phyloP scores from a whole-genome alignment of 306 rosid genomes.

The Leucaena leucocephala region DNA sequence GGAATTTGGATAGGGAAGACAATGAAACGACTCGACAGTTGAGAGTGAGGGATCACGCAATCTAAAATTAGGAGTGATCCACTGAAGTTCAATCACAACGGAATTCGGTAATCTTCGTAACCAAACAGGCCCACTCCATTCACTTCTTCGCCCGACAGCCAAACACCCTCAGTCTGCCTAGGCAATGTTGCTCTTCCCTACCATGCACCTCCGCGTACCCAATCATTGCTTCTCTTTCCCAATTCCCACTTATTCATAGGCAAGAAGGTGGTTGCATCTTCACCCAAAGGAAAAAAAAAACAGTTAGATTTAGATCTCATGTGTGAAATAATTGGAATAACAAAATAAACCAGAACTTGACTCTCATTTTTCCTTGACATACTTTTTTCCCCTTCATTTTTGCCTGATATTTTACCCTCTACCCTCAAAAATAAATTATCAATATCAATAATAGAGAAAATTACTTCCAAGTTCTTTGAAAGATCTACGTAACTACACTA shows the following conservation, averaged over 20 bases:
- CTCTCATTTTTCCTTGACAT: too few species aligned
- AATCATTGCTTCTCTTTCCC: not conserved
- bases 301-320: not conserved
- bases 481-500: too few species aligned
- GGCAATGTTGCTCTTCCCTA: not conserved
- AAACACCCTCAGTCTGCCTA: not conserved
- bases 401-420: too few species aligned
- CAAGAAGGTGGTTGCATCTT: not conserved
- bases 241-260: not conserved
- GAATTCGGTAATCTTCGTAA: not conserved
- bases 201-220: constrained; percentile 1
- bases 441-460: too few species aligned
- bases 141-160: not conserved
- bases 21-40: not conserved
- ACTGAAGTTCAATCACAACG: not conserved
- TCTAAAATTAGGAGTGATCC: not conserved
- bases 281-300: not conserved
- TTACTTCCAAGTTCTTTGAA: too few species aligned
- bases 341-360: not conserved
- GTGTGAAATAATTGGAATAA: not conserved
- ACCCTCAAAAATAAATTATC: too few species aligned
- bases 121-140: constrained; percentile 8
- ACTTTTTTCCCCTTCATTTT: too few species aligned
- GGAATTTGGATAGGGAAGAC: not conserved
- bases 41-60: not conserved